These are phyloP conservation scores for Ramaria sp. DNA, from an alignment of 768 basidiomycete species.

Conservation along the genomic window DNA sequence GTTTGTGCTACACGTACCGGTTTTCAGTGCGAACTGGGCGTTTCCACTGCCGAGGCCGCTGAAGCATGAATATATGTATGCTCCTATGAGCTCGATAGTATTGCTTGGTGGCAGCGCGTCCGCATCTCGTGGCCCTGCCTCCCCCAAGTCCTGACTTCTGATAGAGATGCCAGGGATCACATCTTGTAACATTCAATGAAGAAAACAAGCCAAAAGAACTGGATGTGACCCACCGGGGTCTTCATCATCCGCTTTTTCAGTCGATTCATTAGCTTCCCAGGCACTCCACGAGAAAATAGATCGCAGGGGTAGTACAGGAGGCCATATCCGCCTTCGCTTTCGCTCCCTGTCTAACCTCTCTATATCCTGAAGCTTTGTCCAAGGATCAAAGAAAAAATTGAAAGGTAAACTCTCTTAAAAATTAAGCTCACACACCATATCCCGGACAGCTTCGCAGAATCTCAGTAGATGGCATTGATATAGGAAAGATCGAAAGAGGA, in stretches of 20 bases:
- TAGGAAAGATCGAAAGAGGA: constrained; percentile 64
- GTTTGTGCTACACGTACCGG: constrained; percentile 22
- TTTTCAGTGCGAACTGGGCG: constrained; percentile 59
- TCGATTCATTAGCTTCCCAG: constrained; percentile 34
- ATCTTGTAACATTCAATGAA: constrained; percentile 22
- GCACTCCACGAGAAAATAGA: constrained; percentile 31
- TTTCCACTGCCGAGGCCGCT: constrained; percentile 44
- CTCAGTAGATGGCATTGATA: constrained; percentile 48
- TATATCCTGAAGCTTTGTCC: constrained; percentile 43
- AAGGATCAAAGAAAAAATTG: neutral
- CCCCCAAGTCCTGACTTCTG: constrained; percentile 38
- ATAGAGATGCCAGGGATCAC: constrained; percentile 43
- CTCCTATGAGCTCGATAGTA: constrained; percentile 39
- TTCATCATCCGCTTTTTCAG: constrained; percentile 49
- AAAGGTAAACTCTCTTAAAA: neutral
- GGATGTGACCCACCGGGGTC: constrained; percentile 37
- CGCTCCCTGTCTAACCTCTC: constrained; percentile 42
- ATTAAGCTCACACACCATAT: constrained; percentile 30
- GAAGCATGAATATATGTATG: constrained; percentile 29
- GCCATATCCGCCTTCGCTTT: constrained; percentile 39
- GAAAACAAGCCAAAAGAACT: neutral
- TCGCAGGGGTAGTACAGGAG: constrained; percentile 29
- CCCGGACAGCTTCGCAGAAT: constrained; percentile 23
- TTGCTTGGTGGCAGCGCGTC: constrained; percentile 66
- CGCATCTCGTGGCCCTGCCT: constrained; percentile 51